Percentiles rank a stretch among this genome's conserved stretches.
Evolutionary conservation across 2,329 filamentous ascomycete species (phyloP).

Genomic region (Aspergillus piperis): DNA sequence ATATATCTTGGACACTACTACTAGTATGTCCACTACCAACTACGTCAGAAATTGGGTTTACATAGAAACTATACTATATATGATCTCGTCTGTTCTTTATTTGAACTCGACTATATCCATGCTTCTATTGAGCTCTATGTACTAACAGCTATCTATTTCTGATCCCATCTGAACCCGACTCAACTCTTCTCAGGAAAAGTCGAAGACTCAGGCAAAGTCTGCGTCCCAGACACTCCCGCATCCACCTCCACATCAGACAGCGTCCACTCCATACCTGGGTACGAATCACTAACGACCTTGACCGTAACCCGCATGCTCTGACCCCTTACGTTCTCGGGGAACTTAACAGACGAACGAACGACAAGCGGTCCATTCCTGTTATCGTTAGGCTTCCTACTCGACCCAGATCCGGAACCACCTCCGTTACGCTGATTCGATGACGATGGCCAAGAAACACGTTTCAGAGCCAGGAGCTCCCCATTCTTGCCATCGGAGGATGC

Average conservation of each 20-base stretch:
- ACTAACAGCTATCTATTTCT: not conserved
- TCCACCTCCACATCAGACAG: slow-evolving; percentile 55
- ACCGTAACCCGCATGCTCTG: slow-evolving; percentile 65
- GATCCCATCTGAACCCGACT: not conserved
- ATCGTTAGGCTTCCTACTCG: slow-evolving; percentile 18
- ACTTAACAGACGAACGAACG: slow-evolving; percentile 35
- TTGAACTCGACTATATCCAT: not conserved
- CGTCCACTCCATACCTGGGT: slow-evolving; percentile 72
- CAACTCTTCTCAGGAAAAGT: slow-evolving; percentile 19
- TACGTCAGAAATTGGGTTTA: no score
- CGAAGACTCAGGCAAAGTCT: slow-evolving; percentile 19
- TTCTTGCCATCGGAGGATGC: slow-evolving; percentile 43
- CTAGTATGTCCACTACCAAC: no score
- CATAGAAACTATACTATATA: no score
- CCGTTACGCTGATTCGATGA: slow-evolving; percentile 23
- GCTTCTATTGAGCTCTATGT: not conserved
- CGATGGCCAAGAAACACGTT: slow-evolving; percentile 74
- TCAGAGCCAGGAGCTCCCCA: slow-evolving; percentile 82
- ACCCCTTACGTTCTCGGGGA: slow-evolving; percentile 26
- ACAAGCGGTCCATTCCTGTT: slow-evolving; percentile 19
- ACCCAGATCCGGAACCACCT: slow-evolving; percentile 8
- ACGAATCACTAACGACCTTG: slow-evolving; percentile 80
- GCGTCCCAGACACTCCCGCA: slow-evolving; percentile 33
- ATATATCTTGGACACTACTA: not conserved
- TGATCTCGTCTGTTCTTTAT: not conserved